phyloP scores from a whole-genome alignment of 352 stramenopile species.

The Pythium rishiriense region DNA sequence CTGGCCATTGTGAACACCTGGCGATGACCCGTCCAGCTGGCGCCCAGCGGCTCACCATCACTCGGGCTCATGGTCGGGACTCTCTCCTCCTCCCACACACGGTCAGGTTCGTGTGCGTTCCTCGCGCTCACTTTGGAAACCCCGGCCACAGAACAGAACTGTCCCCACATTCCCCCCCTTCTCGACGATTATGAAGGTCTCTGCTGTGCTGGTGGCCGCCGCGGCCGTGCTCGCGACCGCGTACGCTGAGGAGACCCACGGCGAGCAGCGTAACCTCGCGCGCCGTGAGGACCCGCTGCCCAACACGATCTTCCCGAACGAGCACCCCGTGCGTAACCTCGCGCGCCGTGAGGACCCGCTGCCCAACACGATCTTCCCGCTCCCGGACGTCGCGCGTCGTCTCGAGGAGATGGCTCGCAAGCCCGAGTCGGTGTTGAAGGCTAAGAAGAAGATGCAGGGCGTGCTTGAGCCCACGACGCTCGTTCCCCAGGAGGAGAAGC shows the following conservation, averaged over 20 bases:
- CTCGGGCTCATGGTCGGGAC: no score
- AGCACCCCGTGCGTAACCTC: not conserved
- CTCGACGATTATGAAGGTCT: slow-evolving; percentile 18
- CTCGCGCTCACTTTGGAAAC: slow-evolving; percentile 10
- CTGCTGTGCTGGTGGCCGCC: slow-evolving; percentile 9
- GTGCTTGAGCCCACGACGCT: slow-evolving; percentile 4
- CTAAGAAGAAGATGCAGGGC: not conserved
- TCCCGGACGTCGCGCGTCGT: not conserved
- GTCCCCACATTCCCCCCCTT: not conserved
- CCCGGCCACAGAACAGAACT: slow-evolving; percentile 13
- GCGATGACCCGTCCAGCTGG: not conserved
- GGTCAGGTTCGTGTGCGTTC: slow-evolving; percentile 8
- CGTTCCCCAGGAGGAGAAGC: slow-evolving; percentile 2
- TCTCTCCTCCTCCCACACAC: no score
- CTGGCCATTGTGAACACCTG: not conserved
- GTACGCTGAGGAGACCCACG: not conserved
- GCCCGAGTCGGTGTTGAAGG: not conserved
- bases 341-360: not conserved
- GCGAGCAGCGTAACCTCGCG: not conserved
- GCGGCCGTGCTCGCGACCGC: slow-evolving; percentile 14
- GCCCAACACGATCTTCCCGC: not conserved
- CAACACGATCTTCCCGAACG: slow-evolving; percentile 4
- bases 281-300: not conserved
- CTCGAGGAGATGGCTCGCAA: not conserved
- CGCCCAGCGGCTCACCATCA: not conserved